phyloP scores from a whole-genome alignment of 345 rosid genomes.

The Excoecaria agallocha region DNA sequence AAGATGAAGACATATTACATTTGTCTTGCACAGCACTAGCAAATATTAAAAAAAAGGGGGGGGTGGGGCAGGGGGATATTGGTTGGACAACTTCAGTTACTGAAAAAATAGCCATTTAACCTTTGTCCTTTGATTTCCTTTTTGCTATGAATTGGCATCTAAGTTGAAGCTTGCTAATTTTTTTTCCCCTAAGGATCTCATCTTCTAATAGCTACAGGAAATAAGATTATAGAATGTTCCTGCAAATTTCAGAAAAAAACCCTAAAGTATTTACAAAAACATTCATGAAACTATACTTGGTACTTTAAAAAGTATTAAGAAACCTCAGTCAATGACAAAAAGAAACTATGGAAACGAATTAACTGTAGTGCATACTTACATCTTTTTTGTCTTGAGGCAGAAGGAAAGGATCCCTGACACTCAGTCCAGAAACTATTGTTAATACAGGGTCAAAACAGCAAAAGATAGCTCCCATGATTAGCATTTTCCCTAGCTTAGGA shows the following conservation, averaged over 20 bases:
- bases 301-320: conserved; percentile 1
- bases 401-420: conserved; percentile 97
- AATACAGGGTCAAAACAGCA: conserved; percentile 90
- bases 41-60: background rate
- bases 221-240: background rate
- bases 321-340: background rate
- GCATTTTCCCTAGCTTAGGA: conserved; percentile 99
- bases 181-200: background rate
- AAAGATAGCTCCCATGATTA: conserved; percentile 92
- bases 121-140: background rate
- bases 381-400: conserved; percentile 96
- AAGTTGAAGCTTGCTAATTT: background rate
- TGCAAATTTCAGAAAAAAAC: background rate
- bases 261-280: background rate
- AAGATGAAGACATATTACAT: background rate
- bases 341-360: background rate
- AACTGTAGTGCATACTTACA: conserved; percentile 45
- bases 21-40: background rate
- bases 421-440: conserved; percentile 91
- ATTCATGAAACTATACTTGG: background rate
- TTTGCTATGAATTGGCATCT: background rate
- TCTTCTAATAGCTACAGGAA: background rate
- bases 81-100: background rate
- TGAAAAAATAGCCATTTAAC: background rate
- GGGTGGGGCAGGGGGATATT: too few species aligned